A percentile compares a stretch with the other conserved stretches of the same genome.
phyloP scores from a whole-genome alignment of 129 eudicot genomes.

The Chrysanthemum lavandulifolium region DNA sequence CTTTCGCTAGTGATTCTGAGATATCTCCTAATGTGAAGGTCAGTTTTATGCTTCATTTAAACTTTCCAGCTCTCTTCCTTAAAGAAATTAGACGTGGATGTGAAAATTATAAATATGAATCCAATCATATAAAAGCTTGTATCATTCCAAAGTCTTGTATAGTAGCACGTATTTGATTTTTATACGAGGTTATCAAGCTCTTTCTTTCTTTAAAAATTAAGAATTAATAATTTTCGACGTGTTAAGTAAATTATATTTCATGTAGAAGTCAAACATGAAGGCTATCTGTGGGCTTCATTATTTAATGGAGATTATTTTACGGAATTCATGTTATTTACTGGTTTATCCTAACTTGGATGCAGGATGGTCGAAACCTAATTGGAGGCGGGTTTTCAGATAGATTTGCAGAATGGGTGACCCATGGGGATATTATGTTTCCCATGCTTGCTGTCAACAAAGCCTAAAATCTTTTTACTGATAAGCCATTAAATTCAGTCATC shows the following conservation, averaged over 20 bases:
- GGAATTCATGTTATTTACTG: background rate
- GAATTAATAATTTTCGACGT: too few species aligned
- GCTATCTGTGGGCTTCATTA: background rate
- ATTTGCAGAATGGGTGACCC: constrained; percentile 60
- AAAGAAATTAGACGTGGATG: too few species aligned
- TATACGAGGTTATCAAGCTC: too few species aligned
- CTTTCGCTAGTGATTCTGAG: constrained; percentile 48
- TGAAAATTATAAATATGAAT: too few species aligned
- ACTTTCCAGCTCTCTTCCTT: too few species aligned
- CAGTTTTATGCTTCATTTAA: constrained; percentile 12
- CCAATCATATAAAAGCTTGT: too few species aligned
- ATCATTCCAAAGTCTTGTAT: too few species aligned
- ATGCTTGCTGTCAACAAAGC: constrained; percentile 29
- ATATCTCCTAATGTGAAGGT: constrained; percentile 53
- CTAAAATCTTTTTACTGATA: constrained; percentile 11
- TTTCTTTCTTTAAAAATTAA: too few species aligned
- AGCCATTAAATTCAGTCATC: constrained; percentile 30
- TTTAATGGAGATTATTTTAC: background rate
- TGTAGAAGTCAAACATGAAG: too few species aligned
- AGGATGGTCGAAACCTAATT: constrained; percentile 21
- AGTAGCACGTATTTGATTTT: too few species aligned
- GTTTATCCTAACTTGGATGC: constrained; percentile 15
- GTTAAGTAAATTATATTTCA: too few species aligned
- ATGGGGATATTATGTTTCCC: constrained; percentile 60
- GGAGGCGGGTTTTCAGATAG: constrained; percentile 46